Evolutionary conservation across 164 flowering plant species (phyloP).

Genomic region (Nelumbo lutea): DNA sequence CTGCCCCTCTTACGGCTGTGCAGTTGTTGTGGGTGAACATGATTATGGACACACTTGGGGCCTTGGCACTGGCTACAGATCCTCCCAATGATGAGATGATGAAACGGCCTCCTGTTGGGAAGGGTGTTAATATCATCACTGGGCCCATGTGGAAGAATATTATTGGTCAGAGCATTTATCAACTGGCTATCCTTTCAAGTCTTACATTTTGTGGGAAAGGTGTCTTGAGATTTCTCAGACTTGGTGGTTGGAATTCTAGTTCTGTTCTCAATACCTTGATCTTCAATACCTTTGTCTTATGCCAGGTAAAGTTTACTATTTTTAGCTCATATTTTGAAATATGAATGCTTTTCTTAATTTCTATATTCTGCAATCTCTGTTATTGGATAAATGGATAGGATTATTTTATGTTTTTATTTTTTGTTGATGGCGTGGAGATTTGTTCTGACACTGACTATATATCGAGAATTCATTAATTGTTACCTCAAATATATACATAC

Average conservation of each 20-base stretch:
- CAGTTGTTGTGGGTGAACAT: conserved; percentile 88
- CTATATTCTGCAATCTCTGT: too few relatives aligned
- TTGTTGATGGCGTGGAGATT: too few relatives aligned
- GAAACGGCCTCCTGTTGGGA: conserved; percentile 58
- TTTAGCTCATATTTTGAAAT: not conserved
- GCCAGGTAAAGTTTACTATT: conserved; percentile 44
- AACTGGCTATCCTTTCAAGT: conserved; percentile 40
- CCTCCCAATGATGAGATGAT: conserved; percentile 69
- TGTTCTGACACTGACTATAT: too few relatives aligned
- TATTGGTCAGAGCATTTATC: conserved; percentile 70
- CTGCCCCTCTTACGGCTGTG: conserved; percentile 78
- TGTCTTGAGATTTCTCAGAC: conserved; percentile 29
- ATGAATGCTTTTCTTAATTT: not conserved
- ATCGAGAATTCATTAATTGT: too few relatives aligned
- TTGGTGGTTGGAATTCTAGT: conserved; percentile 38
- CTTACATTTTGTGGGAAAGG: conserved; percentile 45
- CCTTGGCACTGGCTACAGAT: conserved; percentile 78
- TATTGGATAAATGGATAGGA: too few relatives aligned
- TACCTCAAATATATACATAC: too few relatives aligned
- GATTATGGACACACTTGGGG: conserved; percentile 91
- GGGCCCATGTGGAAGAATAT: conserved; percentile 76
- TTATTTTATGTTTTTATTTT: too few relatives aligned
- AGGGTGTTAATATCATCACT: conserved; percentile 47
- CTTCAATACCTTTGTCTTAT: conserved; percentile 69
- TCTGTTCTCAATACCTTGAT: conserved; percentile 52